Base-by-base conservation (phyloP, 768 basidiomycete genomes). In the Hydnomerulius pinastri region DNA sequence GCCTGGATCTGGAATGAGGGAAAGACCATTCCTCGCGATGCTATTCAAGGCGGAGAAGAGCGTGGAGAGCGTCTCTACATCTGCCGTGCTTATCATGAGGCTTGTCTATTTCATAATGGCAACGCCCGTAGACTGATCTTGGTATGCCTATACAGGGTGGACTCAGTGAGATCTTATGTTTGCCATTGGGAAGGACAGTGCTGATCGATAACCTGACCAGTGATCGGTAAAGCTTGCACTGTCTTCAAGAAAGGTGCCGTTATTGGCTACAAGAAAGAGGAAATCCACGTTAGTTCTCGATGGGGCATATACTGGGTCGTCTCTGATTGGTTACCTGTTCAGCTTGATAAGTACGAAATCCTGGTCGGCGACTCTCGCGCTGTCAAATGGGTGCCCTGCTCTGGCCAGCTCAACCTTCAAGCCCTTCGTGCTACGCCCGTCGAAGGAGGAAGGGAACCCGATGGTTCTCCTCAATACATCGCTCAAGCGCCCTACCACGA, bases 301-400 rank as follows among this genome's bases (percentile, higher is more conserved):
- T 25, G 12, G 15, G 37, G 36, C 17, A 29, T 27, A 30, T 43
- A 8, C 21, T 13, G 27, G 29, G 25, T 18, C 5, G 8, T 39
- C 13, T 17, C 35, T 28, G 25, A 46, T 18, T n/a, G 42, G 47
- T 25, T 39, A 42, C 11, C 12, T n/a, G 20, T 46, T 37, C 56
- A 88, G 87, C 32, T 83, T 28, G 77, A 74, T 24, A 74, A 72
- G 28, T 90, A 81, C 57, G 87, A 90, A 60, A 76, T 90, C 39
- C 82, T 90, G n/a, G 70, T 88, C 15, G 87, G 85, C 1, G 73
- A 89, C 59, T 68, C 73, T 55, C 66, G 63, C 4, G 83, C 73
- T 21, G 64, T 90, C 46, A 72, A 57, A 42, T 90, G 87, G 87
- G 81, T 85, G 1, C 53, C 72, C 42, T 56, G 66, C 42, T 66